Conservation (phyloP, 1,284 basidiomycete genomes). For the Vanrija humicola region DNA sequence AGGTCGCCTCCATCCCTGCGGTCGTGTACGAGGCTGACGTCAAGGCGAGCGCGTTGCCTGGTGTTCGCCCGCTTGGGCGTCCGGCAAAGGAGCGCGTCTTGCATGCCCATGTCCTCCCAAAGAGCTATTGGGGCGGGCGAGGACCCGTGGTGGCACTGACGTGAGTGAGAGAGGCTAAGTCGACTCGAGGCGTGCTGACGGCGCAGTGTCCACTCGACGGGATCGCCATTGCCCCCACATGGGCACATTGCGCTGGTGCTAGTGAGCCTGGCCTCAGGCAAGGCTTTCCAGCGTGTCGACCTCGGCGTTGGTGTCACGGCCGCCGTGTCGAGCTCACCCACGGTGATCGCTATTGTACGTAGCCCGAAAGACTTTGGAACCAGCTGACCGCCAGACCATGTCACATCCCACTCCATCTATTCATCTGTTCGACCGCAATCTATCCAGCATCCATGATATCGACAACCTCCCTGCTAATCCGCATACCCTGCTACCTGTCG, state of each 20-base stretch:
- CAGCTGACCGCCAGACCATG: conserved; percentile 17
- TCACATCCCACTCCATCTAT: conserved; percentile 30
- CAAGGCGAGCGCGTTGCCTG: background rate
- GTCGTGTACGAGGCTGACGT: conserved; percentile 23
- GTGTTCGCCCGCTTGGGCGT: background rate
- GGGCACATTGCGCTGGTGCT: conserved; percentile 24
- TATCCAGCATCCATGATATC: conserved; percentile 9
- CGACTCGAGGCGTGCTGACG: background rate
- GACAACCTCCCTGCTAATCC: conserved; percentile 16
- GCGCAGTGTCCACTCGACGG: background rate
- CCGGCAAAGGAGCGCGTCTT: conserved; percentile 4
- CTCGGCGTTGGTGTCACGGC: conserved; percentile 27
- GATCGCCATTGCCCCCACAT: background rate
- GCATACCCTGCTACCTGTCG: conserved; percentile 22
- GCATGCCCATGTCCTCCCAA: conserved; percentile 12
- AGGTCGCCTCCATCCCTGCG: conserved; percentile 27
- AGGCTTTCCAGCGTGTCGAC: conserved; percentile 26
- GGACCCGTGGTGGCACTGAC: conserved; percentile 21
- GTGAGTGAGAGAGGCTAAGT: conserved; percentile 13
- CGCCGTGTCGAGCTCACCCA: conserved; percentile 12
- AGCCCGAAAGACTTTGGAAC: background rate
- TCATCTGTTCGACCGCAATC: conserved; percentile 24
- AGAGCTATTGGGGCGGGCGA: conserved; percentile 4
- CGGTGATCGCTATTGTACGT: conserved; percentile 34
- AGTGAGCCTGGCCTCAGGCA: conserved; percentile 24